Base-by-base conservation (phyloP, 2,329 filamentous ascomycete genomes). In the Simplicillium aogashimaense region DNA sequence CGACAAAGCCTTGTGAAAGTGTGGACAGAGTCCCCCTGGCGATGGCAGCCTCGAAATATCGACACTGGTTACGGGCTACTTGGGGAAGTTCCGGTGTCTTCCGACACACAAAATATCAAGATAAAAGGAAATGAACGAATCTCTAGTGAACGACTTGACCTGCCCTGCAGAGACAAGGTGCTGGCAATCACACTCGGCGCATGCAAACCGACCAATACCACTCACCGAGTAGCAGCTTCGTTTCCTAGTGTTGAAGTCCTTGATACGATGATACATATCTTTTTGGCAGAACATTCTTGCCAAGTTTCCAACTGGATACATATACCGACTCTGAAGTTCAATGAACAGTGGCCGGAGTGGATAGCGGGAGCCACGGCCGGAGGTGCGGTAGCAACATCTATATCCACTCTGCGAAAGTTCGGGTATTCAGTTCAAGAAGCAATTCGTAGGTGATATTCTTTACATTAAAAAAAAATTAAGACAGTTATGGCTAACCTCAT, bases 111-210 rank as follows among this genome's bases (percentile, higher is more conserved):
- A 4, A 60, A 53, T 29, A 53, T 60, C 6, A 58, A 63, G 29
- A 57, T 68, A 14, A 58, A 57, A 44, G 54, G 55, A 18, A 46
- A 65, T 14, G 57, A 65, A 45, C 59, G 62, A 36, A 58, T 69
- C 11, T 50, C 69, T 32, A 51, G 57, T 3, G 67, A 72, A 33
- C 67, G 59, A 35, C 48, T 76, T 14, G 64, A 69, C 20, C 53
- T 60, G 17, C 59, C 67, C 6, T 67, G 63, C 15, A 70, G 78
- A 3, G 82, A 86, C 54, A 70, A 69, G 36, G 69, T 84, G 2
- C 61, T 86, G 41, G 78, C 73, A 10, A 68, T 84, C 43, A 72
- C 85, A 2, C 60, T 86, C 29, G 67, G 69, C 37, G 76, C 72
- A 4, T 80, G 73, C 48, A 72, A 70, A 36, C 64, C 63, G 31